Base-by-base conservation (phyloP, 2,329 filamentous ascomycete genomes). In the Emergomyces africanus region DNA sequence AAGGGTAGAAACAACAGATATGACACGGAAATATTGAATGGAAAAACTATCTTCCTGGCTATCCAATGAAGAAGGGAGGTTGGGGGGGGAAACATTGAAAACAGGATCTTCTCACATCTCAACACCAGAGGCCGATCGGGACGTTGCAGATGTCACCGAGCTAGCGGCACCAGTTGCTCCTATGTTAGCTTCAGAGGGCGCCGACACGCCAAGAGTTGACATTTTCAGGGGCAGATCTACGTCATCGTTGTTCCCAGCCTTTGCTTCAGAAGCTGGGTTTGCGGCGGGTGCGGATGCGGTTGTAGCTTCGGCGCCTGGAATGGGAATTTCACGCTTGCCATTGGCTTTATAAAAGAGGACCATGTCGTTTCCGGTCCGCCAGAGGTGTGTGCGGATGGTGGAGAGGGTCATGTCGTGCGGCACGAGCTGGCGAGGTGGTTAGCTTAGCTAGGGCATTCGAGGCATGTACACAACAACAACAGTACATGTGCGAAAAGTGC, bases 351-450 rank as follows among this genome's bases (percentile, higher is more conserved):
- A 99, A 68, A 90, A 83, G 55, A 99, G 78, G 57, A 95, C 75
- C 64, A 99, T 88, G 73, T 99, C 94, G 66, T 88, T 91, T n/a
- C 90, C 90, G 49, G 89, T 90, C 67, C 95, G 90, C 94, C 94
- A 99, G 58, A 97, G 80, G 69, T 96, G 90, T 2, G 90, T 87
- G 37, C 92, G 86, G 49, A 99, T 84, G 0, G 91, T 96, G 4
- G 90, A 90, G n/a, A 99, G 82, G 41, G 88, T 97, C 87, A 96
- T 96, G 37, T 86, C 87, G 6, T 86, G 84, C 1, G 87, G 83
- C 30, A 97, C 66, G 54, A 66, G 60, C 74, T 75, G 44, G 53
- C 6, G 23, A 15, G 12, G 28, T 30, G 10, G 50, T n/a, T 49
- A 56, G 46, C 33, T 60, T 60, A 60, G 35, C 10, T 42, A 25